Evolutionary conservation across 768 basidiomycete species (phyloP).

Genomic region (Cytidiella melzeri): DNA sequence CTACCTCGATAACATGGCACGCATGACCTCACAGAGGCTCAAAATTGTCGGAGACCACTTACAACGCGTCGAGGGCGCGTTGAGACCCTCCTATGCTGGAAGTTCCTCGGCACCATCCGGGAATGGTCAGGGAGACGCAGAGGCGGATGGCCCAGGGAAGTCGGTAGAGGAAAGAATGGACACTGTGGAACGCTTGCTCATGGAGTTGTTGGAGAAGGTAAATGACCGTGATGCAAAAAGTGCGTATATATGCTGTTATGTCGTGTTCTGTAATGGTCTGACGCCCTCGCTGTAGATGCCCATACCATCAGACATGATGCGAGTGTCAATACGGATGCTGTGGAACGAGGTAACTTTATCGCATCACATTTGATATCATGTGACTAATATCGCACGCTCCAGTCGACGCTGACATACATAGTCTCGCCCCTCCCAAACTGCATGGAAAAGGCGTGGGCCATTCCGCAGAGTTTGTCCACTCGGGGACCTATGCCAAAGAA

Average conservation of each 20-base stretch:
- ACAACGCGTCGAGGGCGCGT: not conserved
- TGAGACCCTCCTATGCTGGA: no score
- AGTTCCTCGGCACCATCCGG: not conserved
- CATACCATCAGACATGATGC: not conserved
- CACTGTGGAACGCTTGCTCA: not conserved
- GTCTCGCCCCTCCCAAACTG: not conserved
- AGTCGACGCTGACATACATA: not conserved
- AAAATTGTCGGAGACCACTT: not conserved
- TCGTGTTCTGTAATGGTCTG: not conserved
- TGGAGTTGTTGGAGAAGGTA: not conserved
- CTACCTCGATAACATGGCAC: not conserved
- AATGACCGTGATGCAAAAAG: not conserved
- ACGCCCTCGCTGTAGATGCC: not conserved
- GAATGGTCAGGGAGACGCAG: not conserved
- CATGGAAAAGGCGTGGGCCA: not conserved
- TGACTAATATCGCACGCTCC: not conserved
- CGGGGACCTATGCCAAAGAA: not conserved
- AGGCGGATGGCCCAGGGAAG: not conserved
- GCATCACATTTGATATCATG: not conserved
- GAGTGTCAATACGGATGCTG: not conserved
- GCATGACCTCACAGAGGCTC: not conserved
- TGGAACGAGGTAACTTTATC: not conserved
- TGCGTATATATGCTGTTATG: not conserved
- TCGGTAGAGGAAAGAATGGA: not conserved
- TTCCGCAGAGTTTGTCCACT: not conserved